Base-by-base conservation (phyloP, 352 stramenopile species). In the Phytophthora chlamydospora region DNA sequence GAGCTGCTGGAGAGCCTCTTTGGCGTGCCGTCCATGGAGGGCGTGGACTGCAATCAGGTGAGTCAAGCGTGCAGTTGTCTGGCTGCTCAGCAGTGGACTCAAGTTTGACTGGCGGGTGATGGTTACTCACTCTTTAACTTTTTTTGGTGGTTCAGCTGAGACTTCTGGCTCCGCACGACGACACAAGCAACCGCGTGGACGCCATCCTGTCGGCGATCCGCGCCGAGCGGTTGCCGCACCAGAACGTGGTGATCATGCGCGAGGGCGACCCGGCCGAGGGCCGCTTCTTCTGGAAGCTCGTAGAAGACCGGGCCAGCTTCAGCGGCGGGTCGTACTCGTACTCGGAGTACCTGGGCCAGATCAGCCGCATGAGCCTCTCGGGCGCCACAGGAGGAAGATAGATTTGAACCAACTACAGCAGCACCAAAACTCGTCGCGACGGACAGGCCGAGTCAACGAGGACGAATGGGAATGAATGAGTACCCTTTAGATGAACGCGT, bases 291-390 rank as follows among this genome's bases (percentile, higher is more conserved):
- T 93, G 94, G 93, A 96, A 98, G 66, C 85, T 99, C 43, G 92
- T 99, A 41, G 98, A 99, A 83, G 98, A 99, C 79, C 88, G 96
- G 53, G 97, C 97, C 47, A 98, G 91, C 46, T 99, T 99, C 83
- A 85, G 87, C 33, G 97, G 97, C 27, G 97, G 97, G 27, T 98
- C 95, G 33, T 98, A 97, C 72, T 98, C 93, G 53, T 99, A 99
- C 79, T 84, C 90, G 39, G 97, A 99, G 78, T 99, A 98, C 76
- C 89, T 99, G 68, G 83, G 83, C 24, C 80, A 95, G 71, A 90
- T 96, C 66, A 94, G 75, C 52, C 85, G 88, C 47, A 58, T 92
- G 73, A 93, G 83, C 49, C 57, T 94, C 17, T 73, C 71, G 24
- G 53, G 71, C 41, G 70, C 66, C 14, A 66, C 34, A 7, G 53